Evolutionary conservation across 305 asterid genomes (phyloP).

Genomic region (Fraxinus angustifolia): DNA sequence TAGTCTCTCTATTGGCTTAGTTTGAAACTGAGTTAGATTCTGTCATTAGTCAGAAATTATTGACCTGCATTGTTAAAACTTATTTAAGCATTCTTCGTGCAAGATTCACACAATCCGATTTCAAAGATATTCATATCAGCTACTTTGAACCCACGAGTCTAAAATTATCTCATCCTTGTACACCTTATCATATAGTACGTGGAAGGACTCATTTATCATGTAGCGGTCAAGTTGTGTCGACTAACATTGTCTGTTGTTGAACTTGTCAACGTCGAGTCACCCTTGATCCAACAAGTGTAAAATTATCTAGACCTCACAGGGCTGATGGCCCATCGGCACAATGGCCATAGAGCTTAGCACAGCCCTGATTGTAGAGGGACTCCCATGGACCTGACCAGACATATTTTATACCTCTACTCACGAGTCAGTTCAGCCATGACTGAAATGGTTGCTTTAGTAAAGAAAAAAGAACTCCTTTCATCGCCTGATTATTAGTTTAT

Average conservation of each 20-base stretch:
- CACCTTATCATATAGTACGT: not conserved
- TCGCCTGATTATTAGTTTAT: conserved; percentile 11
- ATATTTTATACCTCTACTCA: not conserved
- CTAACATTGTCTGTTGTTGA: not conserved
- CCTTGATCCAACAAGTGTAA: not conserved
- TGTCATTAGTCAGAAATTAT: conserved; percentile 33
- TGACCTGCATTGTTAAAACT: conserved; percentile 25
- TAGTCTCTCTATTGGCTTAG: conserved; percentile 7
- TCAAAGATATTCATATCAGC: not conserved
- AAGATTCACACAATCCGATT: not conserved
- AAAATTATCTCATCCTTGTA: not conserved
- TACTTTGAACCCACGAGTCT: not conserved
- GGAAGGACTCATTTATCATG: not conserved
- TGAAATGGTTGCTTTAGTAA: not conserved
- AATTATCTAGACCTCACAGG: not conserved
- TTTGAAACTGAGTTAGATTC: conserved; percentile 31
- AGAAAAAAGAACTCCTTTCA: not conserved
- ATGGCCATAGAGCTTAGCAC: not conserved
- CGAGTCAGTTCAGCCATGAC: not conserved
- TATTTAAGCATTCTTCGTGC: not conserved
- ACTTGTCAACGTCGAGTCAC: not conserved
- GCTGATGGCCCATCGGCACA: not conserved
- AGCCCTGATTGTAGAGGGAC: not conserved
- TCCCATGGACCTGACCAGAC: not conserved
- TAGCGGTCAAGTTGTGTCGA: not conserved